phyloP scores from a whole-genome alignment of 768 basidiomycete genomes.

The Macrocybe gigantea region DNA sequence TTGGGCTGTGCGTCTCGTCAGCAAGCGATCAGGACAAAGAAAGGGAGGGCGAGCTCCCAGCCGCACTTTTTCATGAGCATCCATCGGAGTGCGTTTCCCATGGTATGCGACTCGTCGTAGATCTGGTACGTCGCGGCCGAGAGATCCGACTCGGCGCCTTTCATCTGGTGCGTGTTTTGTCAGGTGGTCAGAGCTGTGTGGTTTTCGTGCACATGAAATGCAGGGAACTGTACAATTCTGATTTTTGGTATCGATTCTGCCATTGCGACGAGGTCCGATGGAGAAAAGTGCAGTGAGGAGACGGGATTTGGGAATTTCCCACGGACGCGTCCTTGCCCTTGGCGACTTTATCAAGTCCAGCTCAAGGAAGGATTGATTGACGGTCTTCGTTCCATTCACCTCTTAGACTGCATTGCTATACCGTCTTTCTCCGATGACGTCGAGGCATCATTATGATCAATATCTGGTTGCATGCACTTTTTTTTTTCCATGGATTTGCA shows the following conservation, averaged over 20 bases:
- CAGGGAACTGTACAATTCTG: slow-evolving; percentile 27
- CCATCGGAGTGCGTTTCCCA: slow-evolving; percentile 93
- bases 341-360: too few relatives aligned
- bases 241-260: slow-evolving; percentile 35
- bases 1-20: slow-evolving; percentile 51
- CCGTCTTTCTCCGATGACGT: too few relatives aligned
- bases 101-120: slow-evolving; percentile 90
- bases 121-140: slow-evolving; percentile 91
- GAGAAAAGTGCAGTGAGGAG: too few relatives aligned
- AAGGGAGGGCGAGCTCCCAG: background rate
- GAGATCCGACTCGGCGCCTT: slow-evolving; percentile 74
- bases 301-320: too few relatives aligned
- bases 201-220: background rate
- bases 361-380: too few relatives aligned
- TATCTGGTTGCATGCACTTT: too few relatives aligned
- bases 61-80: slow-evolving; percentile 99
- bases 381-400: too few relatives aligned
- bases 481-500: too few relatives aligned
- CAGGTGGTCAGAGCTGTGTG: background rate
- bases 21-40: slow-evolving; percentile 2
- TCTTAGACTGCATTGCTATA: too few relatives aligned
- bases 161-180: slow-evolving; percentile 49
- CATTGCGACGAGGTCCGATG: slow-evolving; percentile 17
- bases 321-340: too few relatives aligned
- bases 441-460: too few relatives aligned